phyloP scores from a whole-genome alignment of 345 rosid genomes.

The Gossypium ekmanianum region DNA sequence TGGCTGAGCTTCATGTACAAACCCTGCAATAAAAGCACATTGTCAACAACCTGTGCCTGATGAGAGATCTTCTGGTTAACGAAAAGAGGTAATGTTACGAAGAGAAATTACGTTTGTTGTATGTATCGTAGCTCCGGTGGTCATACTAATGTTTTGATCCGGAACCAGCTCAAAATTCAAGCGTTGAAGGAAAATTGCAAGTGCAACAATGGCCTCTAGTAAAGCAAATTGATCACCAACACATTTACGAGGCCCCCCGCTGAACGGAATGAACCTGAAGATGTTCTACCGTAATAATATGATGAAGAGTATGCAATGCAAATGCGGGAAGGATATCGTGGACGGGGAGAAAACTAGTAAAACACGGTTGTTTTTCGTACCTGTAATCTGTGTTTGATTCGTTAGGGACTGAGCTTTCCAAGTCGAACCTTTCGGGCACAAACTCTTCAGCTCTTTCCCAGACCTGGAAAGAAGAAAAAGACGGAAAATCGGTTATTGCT shows the following conservation, averaged over 20 bases:
- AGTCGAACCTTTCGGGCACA: constrained; percentile 74
- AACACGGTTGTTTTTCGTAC: constrained; percentile 25
- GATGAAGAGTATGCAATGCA: not conserved
- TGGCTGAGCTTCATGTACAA: constrained; percentile 70
- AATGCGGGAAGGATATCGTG: not conserved
- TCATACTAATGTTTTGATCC: constrained; percentile 83
- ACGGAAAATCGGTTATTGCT: not conserved
- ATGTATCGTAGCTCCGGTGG: constrained; percentile 94
- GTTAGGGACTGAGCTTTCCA: constrained; percentile 76
- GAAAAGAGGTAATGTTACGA: not conserved
- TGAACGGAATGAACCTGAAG: constrained; percentile 84
- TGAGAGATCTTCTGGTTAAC: not conserved
- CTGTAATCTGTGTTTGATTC: constrained; percentile 92
- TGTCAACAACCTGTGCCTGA: not conserved
- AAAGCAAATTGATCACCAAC: constrained; percentile 96
- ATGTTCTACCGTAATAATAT: constrained; percentile 8
- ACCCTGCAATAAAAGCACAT: constrained; percentile 50
- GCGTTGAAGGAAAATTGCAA: constrained; percentile 65
- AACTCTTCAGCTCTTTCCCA: constrained; percentile 96
- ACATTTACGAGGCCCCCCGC: constrained; percentile 96
- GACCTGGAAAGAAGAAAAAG: constrained; percentile 41
- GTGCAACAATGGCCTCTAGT: constrained; percentile 82
- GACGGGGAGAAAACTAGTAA: not conserved
- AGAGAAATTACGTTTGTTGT: constrained; percentile 59
- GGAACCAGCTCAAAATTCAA: constrained; percentile 79